Conservation (phyloP, 2,329 filamentous ascomycete genomes). For the Penicillium sp. region DNA sequence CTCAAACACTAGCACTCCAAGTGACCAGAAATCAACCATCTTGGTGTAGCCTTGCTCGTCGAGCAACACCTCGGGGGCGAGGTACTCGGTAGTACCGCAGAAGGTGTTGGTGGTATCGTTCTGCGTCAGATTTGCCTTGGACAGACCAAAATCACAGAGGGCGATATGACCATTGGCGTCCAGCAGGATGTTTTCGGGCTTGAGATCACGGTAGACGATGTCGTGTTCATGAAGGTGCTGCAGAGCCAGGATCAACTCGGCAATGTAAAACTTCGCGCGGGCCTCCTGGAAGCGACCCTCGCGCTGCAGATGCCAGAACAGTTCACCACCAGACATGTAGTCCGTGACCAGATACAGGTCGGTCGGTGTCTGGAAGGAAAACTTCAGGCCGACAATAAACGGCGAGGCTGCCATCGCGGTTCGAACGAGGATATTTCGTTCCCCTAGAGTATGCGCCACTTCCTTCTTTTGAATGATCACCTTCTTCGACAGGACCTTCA, state of each 20-base stretch:
- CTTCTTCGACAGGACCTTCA: conserved; percentile 99
- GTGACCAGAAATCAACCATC: conserved; percentile 99
- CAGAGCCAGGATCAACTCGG: conserved; percentile 90
- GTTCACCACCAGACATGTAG: conserved; percentile 97
- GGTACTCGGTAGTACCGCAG: conserved; percentile 95
- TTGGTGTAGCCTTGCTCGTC: conserved; percentile 98
- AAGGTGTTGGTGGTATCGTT: conserved; percentile 99
- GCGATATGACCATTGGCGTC: conserved; percentile 98
- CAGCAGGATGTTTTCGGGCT: conserved; percentile 94
- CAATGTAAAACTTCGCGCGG: conserved; percentile 97
- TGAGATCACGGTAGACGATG: conserved; percentile 95
- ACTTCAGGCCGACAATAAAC: conserved; percentile 97
- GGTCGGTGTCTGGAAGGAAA: conserved; percentile 95
- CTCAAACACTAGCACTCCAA: conserved; percentile 95
- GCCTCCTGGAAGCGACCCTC: conserved; percentile 93
- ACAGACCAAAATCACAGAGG: conserved; percentile 93
- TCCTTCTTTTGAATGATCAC: conserved; percentile 99
- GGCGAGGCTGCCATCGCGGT: conserved; percentile 94
- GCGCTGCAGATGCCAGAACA: conserved; percentile 98
- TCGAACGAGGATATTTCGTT: conserved; percentile 93
- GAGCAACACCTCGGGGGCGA: conserved; percentile 89
- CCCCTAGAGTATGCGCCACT: conserved; percentile 92
- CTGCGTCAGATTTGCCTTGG: conserved; percentile 94
- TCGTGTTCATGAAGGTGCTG: conserved; percentile 95
- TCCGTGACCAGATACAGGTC: conserved; percentile 98